Evolutionary conservation across 2,329 filamentous ascomycete species (phyloP), one percentile per base, ranked within the genome.

Genomic region (Alternaria burnsii): DNA sequence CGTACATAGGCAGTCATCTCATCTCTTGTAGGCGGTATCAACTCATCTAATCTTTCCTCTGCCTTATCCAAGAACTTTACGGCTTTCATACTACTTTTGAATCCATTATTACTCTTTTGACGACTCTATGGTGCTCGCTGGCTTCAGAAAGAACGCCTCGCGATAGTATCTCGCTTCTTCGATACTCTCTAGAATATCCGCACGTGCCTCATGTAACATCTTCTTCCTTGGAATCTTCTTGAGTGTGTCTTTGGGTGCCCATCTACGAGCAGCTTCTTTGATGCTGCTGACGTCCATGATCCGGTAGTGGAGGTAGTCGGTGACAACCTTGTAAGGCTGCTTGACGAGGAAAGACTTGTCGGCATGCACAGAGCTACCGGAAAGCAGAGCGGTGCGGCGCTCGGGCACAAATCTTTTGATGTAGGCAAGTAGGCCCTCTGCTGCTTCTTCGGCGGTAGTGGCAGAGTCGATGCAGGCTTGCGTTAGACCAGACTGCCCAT

Each of bases 161-260:
- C 87, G 88, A 79, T 97, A 98, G 76, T 91, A 97, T 71, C 83
- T 88, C 55, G 94, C 94, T 82, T 99, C 95, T 57, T 87, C 89
- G 64, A 99, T 97, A 79, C 94, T 98, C 82, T 99, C 95, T 62
- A 97, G 79, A 59, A 99, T 97, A 78, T 99, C 95, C 56, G 92
- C 88, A 70, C 86, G 88, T 0, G 95, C 95, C 78, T 94, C 88
- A 81, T 99, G 95, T 52, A 89, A 82, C 38, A 87, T 88, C 75
- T 86, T 86, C 83, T 98, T 98, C 63, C 74, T 79, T 12, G 94
- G 94, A 28, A 87, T 88, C 44, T 83, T 82, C 56, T 82, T 81
- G 62, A 91, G 73, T 9, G 91, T 76, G 8, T 86, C 83, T n/a
- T 82, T 77, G 1, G 85, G 84, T 43, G 88, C 89, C 94, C 95